Evolutionary conservation across 805 yeast genomes (phyloP).

Genomic region (Candida loeiensis): DNA sequence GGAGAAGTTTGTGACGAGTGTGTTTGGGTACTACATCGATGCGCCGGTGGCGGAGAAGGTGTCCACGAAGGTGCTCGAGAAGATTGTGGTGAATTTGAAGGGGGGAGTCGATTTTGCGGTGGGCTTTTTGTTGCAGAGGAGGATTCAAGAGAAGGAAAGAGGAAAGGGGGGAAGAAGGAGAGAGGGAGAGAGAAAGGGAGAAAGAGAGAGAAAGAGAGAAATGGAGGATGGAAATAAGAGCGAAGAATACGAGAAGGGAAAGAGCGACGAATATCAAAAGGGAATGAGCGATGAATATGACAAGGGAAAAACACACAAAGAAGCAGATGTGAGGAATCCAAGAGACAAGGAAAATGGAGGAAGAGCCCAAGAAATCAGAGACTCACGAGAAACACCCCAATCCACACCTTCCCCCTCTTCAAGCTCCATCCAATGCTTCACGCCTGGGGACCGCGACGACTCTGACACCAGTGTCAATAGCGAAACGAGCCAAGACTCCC

Average conservation of each 20-base stretch:
- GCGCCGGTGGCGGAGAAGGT: not conserved
- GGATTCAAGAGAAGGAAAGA: slow-evolving; percentile 18
- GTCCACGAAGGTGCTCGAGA: slow-evolving; percentile 35
- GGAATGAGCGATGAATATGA: too few species aligned
- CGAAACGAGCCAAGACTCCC: not conserved
- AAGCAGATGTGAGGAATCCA: too few species aligned
- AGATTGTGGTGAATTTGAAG: slow-evolving; percentile 51
- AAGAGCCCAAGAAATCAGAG: too few species aligned
- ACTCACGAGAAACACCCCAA: too few species aligned
- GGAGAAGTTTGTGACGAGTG: slow-evolving; percentile 40
- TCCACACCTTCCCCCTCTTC: too few species aligned
- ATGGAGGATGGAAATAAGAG: not conserved
- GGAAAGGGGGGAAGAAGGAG: slow-evolving; percentile 11
- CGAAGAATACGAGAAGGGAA: not conserved
- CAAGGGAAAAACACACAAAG: too few species aligned
- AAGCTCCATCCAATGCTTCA: too few species aligned
- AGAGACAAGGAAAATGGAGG: too few species aligned
- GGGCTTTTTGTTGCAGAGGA: slow-evolving; percentile 57
- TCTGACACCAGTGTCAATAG: too few species aligned
- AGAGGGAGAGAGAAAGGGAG: slow-evolving; percentile 5
- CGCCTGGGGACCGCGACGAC: too few species aligned
- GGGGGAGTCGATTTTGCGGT: slow-evolving; percentile 60
- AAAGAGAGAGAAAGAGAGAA: not conserved
- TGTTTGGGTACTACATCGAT: slow-evolving; percentile 47
- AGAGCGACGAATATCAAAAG: too few species aligned